Conservation (phyloP, 2,329 filamentous ascomycete species). For the Penicillium italicum region DNA sequence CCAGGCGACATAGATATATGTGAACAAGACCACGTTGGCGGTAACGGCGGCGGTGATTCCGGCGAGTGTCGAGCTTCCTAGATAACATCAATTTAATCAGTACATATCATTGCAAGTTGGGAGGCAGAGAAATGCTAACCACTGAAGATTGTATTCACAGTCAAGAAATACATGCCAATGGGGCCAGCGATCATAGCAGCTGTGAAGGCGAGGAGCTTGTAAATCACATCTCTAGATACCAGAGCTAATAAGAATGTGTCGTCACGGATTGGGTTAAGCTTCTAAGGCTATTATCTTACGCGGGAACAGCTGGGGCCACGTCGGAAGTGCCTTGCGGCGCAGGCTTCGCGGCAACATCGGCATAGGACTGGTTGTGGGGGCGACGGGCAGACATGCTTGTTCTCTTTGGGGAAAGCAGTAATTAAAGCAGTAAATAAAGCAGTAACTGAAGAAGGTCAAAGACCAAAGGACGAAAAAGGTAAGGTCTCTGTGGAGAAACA, state of each 20-base stretch:
- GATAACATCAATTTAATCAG: neutral
- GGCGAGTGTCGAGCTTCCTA: conserved; percentile 87
- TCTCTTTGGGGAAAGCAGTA: neutral
- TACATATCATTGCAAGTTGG: neutral
- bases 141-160: conserved; percentile 70
- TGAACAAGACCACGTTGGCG: conserved; percentile 85
- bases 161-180: conserved; percentile 83
- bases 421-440: too few relatives aligned
- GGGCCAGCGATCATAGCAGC: conserved; percentile 85
- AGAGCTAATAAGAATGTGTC: conserved; percentile 1
- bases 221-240: conserved; percentile 67
- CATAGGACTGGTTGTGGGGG: conserved; percentile 29
- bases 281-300: conserved; percentile 51
- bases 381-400: conserved; percentile 33
- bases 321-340: conserved; percentile 57
- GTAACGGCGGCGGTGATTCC: conserved; percentile 81
- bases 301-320: conserved; percentile 77
- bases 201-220: conserved; percentile 86
- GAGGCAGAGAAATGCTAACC: conserved; percentile 53
- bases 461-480: neutral
- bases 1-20: conserved; percentile 90
- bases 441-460: neutral
- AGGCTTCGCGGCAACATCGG: conserved; percentile 30
- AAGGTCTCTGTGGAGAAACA: neutral
- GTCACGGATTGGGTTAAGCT: neutral